Evolutionary conservation across 345 rosid species (phyloP).

Genomic region (Hibiscus trionum): DNA sequence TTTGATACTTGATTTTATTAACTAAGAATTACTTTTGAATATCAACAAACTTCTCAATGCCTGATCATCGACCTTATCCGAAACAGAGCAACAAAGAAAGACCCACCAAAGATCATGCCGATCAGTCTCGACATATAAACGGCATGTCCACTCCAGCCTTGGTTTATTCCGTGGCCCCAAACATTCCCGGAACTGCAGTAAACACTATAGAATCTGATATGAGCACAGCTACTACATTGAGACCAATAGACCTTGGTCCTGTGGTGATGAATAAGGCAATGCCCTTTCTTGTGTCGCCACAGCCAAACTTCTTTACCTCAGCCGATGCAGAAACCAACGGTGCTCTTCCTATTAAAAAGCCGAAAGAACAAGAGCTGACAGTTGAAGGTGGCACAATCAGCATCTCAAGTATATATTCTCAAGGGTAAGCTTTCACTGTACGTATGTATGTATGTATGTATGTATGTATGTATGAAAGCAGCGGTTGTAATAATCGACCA

Average conservation of each 20-base stretch:
- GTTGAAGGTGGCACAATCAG: conserved; percentile 68
- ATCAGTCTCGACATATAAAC: conserved; percentile 30
- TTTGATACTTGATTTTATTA: conserved; percentile 10
- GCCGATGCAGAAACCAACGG: conserved; percentile 29
- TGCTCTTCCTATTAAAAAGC: conserved; percentile 35
- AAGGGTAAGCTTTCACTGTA: conserved; percentile 45
- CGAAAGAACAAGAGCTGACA: conserved; percentile 28
- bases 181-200: conserved; percentile 32
- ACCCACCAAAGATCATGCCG: conserved; percentile 34
- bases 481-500: too few species aligned
- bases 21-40: neutral
- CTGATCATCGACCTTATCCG: conserved; percentile 5
- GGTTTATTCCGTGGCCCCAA: conserved; percentile 34
- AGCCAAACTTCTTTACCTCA: conserved; percentile 39
- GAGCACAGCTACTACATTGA: conserved; percentile 28
- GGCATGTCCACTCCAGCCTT: conserved; percentile 30
- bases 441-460: too few species aligned
- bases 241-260: conserved; percentile 35
- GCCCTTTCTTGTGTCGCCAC: conserved; percentile 55
- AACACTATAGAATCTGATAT: conserved; percentile 34
- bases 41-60: neutral
- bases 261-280: conserved; percentile 28
- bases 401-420: conserved; percentile 78
- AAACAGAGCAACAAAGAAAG: conserved; percentile 49
- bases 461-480: too few species aligned